phyloP scores from a whole-genome alignment of 805 yeast species.

The Lipomyces sp. region DNA sequence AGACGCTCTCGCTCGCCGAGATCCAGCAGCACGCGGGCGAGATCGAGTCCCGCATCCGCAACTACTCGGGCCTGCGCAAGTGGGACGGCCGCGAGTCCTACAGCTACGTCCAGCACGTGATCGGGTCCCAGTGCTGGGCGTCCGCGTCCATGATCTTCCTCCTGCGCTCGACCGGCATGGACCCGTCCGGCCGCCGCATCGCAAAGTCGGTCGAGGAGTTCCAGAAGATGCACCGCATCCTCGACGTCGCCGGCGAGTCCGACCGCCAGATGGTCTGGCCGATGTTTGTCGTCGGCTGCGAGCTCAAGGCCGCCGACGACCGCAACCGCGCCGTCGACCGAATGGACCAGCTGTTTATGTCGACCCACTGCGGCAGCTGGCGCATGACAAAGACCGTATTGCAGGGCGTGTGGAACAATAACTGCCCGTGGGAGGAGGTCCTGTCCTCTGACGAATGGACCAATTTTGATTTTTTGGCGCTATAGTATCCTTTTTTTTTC shows the following conservation, averaged over 20 bases:
- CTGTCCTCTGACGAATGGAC: slow-evolving; percentile 20
- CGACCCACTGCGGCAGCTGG: slow-evolving; percentile 18
- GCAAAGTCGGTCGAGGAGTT: slow-evolving; percentile 19
- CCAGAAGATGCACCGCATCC: slow-evolving; percentile 10
- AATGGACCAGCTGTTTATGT: slow-evolving; percentile 6
- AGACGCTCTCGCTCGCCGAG: slow-evolving; percentile 16
- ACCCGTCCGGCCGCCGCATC: slow-evolving; percentile 22
- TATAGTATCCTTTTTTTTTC: slow-evolving; percentile 4
- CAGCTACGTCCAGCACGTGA: slow-evolving; percentile 19
- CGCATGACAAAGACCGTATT: slow-evolving; percentile 13
- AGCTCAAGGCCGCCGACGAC: slow-evolving; percentile 12
- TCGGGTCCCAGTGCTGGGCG: slow-evolving; percentile 28
- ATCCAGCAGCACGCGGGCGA: slow-evolving; percentile 18
- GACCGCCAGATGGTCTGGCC: slow-evolving; percentile 29
- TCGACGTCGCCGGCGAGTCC: slow-evolving; percentile 15
- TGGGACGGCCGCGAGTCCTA: slow-evolving; percentile 27
- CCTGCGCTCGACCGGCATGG: slow-evolving; percentile 26
- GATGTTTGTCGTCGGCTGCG: slow-evolving; percentile 25
- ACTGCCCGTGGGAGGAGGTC: slow-evolving; percentile 23
- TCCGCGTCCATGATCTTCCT: slow-evolving; percentile 23
- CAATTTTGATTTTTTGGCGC: slow-evolving; percentile 18
- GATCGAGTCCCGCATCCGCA: slow-evolving; percentile 23
- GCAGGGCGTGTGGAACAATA: slow-evolving; percentile 14
- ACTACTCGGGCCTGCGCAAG: slow-evolving; percentile 10
- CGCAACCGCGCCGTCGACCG: slow-evolving; percentile 4